Percentiles rank a stretch among this genome's conserved stretches.
phyloP scores from a whole-genome alignment of 208 protist genomes.

The Trypanosoma boissoni region DNA sequence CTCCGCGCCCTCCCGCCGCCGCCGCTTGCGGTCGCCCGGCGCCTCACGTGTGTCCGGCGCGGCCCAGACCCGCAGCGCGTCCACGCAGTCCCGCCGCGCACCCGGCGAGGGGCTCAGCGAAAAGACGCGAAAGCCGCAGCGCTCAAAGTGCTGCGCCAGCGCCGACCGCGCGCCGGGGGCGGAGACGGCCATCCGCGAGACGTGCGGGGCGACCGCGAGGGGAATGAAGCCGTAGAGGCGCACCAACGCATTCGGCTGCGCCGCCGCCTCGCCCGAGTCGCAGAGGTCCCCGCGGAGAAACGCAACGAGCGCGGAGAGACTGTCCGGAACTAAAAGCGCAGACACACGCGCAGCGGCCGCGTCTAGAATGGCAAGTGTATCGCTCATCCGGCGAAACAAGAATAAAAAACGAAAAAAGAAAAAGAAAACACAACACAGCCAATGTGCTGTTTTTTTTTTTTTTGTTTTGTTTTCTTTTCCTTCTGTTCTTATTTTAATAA shows the following conservation, averaged over 20 bases:
- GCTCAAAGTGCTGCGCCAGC: slow-evolving; percentile 46
- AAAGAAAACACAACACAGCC: slow-evolving; percentile 5
- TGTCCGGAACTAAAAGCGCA: slow-evolving; percentile 52
- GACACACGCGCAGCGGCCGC: slow-evolving; percentile 45
- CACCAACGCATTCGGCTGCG: slow-evolving; percentile 27
- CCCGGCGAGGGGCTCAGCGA: slow-evolving; percentile 36
- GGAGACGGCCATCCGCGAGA: slow-evolving; percentile 34
- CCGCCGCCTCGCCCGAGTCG: slow-evolving; percentile 7
- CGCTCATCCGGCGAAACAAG: slow-evolving; percentile 38
- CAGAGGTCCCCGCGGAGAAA: slow-evolving; percentile 45
- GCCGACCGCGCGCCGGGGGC: slow-evolving; percentile 34
- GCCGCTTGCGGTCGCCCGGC: slow-evolving; percentile 1
- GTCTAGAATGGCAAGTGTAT: slow-evolving; percentile 50
- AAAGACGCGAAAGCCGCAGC: slow-evolving; percentile 46
- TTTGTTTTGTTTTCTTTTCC: neutral
- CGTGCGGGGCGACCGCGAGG: slow-evolving; percentile 51
- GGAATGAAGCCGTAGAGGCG: slow-evolving; percentile 56
- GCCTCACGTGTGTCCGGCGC: slow-evolving; percentile 31
- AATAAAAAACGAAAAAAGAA: neutral
- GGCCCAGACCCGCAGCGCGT: slow-evolving; percentile 41
- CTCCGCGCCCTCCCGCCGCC: too few relatives aligned
- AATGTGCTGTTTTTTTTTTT: neutral
- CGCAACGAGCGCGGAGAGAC: slow-evolving; percentile 44
- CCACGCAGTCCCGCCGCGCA: slow-evolving; percentile 41
- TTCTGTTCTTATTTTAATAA: too few relatives aligned